These are phyloP conservation scores for Cryptococcus sp. DNA, from an alignment of 1,284 basidiomycete species.

Conservation along the genomic window DNA sequence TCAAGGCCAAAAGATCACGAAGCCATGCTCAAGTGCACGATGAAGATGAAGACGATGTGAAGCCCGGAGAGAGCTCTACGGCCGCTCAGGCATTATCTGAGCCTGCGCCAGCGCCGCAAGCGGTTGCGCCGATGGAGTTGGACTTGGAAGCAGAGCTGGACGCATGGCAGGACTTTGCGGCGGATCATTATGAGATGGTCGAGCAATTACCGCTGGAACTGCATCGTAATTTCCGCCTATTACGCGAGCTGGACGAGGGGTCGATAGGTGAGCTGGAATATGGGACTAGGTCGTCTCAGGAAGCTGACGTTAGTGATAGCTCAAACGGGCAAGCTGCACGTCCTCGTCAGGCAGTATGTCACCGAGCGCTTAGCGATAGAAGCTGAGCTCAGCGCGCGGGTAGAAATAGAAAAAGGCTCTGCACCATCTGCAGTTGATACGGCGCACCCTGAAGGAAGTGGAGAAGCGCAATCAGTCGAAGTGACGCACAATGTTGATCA, in stretches of 20 bases:
- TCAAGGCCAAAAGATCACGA: background rate
- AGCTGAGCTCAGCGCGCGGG: background rate
- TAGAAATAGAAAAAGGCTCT: background rate
- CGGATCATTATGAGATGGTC: conserved; percentile 78
- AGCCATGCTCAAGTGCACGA: background rate
- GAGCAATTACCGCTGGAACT: conserved; percentile 84
- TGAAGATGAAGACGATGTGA: background rate
- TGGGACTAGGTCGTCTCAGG: background rate
- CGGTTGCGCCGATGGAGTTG: conserved; percentile 10
- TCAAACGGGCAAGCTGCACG: conserved; percentile 42
- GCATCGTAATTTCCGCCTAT: conserved; percentile 73
- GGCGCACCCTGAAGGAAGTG: background rate
- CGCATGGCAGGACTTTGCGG: conserved; percentile 73
- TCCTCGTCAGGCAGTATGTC: conserved; percentile 40
- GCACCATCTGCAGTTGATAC: too few relatives aligned
- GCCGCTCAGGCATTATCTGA: background rate
- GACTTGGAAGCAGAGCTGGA: conserved; percentile 53
- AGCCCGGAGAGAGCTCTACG: background rate
- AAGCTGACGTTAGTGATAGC: conserved; percentile 20
- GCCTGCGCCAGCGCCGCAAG: conserved; percentile 1
- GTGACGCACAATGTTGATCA: background rate
- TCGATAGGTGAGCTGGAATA: conserved; percentile 59
- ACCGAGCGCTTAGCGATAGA: conserved; percentile 4
- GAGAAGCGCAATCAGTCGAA: background rate
- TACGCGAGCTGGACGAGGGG: conserved; percentile 80